Evolutionary conservation across 768 basidiomycete species (phyloP), one percentile per base, ranked within the genome.

Genomic region (Saitozyma sp.): DNA sequence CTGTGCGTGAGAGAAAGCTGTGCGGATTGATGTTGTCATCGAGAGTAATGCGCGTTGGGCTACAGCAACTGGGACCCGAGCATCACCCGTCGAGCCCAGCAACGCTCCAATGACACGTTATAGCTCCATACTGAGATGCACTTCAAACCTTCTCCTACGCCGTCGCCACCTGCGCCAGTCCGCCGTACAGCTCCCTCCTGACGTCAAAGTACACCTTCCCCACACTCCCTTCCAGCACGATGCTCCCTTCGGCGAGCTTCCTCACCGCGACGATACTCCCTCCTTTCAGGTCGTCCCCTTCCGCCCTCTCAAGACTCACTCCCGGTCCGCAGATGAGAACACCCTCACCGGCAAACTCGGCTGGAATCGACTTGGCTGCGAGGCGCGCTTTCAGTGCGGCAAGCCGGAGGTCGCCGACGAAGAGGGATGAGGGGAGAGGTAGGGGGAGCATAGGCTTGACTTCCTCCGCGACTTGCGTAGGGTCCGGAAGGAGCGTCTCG

Each of bases 291-390:
- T 62, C 54, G 37, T 65, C 63, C 59, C 62, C 54, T 58, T 74
- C 72, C 7, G 60, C 65, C 50, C 64, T 66, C 59, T 58, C 45
- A 62, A 58, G 42, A 69, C 52, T 78, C 73, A 75, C 80, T 66
- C 77, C 80, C 0, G 80, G 79, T 19, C 81, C 81, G 74, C 96
- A 99, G 42, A 99, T 85, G 38, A 99, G 83, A 9, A 95, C 89
- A 82, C 96, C 96, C 81, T 98, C 95, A 20, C 95, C 95, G n/a
- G 93, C 88, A 59, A 98, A 87, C 78, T 97, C 94, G 0, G 94
- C 91, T 50, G 90, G 88, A 51, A 98, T 87, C 13, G 63, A 88
- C 3, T 91, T 81, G 1, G 86, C 79, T 6, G 86, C 83, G 19
- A 99, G 83, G 6, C 88, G 86, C n/a, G 87, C 78, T 79, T 97